Conservation (phyloP, 2,329 filamentous ascomycete species). For the Beauveria sp. region DNA sequence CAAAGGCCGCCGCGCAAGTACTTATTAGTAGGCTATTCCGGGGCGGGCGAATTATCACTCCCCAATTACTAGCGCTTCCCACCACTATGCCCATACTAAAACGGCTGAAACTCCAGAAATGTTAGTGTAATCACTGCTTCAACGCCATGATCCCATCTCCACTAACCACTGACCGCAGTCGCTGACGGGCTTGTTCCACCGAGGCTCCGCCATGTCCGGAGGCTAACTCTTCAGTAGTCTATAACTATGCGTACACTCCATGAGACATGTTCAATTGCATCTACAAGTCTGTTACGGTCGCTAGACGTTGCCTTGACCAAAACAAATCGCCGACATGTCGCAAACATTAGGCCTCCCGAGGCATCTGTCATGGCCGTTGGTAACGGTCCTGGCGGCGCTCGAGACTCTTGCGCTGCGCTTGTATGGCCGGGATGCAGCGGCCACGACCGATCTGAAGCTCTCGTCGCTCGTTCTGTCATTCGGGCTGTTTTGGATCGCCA, state of each 20-base stretch:
- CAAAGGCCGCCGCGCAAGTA: too few species aligned
- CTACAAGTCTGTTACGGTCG: neutral
- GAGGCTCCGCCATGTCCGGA: neutral
- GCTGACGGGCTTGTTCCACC: neutral
- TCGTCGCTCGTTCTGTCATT: slow-evolving; percentile 27
- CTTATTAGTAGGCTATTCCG: too few species aligned
- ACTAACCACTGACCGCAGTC: neutral
- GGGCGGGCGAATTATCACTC: too few species aligned
- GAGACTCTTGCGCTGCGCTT: neutral
- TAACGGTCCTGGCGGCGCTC: neutral
- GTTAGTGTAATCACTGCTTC: neutral
- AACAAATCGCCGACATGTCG: neutral
- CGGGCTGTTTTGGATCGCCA: slow-evolving; percentile 25
- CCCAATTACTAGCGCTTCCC: too few species aligned
- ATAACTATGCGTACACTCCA: too few species aligned
- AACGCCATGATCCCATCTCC: neutral
- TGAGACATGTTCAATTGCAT: neutral
- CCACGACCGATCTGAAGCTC: neutral
- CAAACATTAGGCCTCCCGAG: neutral
- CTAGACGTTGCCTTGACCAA: too few species aligned
- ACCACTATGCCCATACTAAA: too few species aligned
- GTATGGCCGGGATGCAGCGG: neutral
- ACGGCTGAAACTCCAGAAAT: neutral
- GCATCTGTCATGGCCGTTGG: neutral
- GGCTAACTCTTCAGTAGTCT: neutral